These are phyloP conservation scores for Dactylella cylindrospora DNA, from an alignment of 2,329 filamentous ascomycete species.

Conservation along the genomic window DNA sequence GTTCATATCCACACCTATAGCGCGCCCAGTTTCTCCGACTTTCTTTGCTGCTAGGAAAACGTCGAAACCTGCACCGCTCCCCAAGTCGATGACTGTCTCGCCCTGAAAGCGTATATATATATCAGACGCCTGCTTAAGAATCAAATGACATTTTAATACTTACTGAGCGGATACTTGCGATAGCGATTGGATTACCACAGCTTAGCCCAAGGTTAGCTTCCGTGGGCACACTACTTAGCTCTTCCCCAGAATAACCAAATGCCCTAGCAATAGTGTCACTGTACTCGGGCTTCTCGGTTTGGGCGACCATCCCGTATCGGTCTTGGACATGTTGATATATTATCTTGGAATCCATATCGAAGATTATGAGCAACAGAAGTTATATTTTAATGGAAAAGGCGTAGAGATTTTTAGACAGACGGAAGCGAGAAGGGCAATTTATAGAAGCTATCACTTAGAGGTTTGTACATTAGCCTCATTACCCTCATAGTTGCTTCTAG, in stretches of 20 bases:
- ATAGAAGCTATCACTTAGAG: neutral
- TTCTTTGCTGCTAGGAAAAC: constrained; percentile 59
- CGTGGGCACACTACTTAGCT: constrained; percentile 44
- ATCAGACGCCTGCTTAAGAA: neutral
- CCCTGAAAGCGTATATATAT: constrained; percentile 52
- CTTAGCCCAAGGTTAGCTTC: constrained; percentile 46
- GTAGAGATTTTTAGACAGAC: neutral
- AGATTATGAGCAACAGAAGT: neutral
- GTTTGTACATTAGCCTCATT: neutral
- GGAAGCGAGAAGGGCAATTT: neutral
- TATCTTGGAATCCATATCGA: constrained; percentile 5
- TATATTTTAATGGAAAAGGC: neutral
- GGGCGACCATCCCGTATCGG: constrained; percentile 6
- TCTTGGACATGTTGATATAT: constrained; percentile 14
- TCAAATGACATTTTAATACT: constrained; percentile 49
- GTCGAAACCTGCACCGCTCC: constrained; percentile 62
- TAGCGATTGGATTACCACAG: constrained; percentile 48
- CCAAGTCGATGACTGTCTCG: constrained; percentile 62
- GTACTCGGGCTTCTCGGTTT: constrained; percentile 5
- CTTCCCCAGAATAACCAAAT: constrained; percentile 47
- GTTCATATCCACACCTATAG: constrained; percentile 64
- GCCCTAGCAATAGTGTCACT: constrained; percentile 27
- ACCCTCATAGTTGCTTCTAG: neutral
- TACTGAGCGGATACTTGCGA: constrained; percentile 55
- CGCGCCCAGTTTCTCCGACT: constrained; percentile 57